A percentile compares a stretch with the other conserved stretches of the same genome.
phyloP scores from a whole-genome alignment of 2,329 filamentous ascomycete species.

The Didymella lethalis region DNA sequence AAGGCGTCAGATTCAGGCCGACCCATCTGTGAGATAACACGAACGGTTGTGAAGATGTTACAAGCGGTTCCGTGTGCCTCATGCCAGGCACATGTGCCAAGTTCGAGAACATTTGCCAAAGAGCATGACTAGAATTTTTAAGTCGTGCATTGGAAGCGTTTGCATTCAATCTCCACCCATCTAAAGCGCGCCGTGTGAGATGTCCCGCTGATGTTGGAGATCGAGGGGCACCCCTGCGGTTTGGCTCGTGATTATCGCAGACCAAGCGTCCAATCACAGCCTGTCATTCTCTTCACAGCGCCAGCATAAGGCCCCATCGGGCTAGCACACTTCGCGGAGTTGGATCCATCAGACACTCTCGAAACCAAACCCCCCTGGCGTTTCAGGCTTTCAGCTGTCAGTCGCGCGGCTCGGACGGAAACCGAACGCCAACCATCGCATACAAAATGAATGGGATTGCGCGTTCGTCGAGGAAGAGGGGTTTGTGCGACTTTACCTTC shows the following conservation, averaged over 20 bases:
- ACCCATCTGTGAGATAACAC: too few species aligned
- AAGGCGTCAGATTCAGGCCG: too few species aligned
- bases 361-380: constrained; percentile 16
- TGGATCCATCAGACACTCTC: constrained; percentile 14
- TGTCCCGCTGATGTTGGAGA: constrained; percentile 2
- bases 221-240: constrained; percentile 8
- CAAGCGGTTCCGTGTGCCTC: not conserved
- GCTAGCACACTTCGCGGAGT: constrained; percentile 13
- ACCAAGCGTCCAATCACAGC: constrained; percentile 11
- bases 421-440: constrained; percentile 18
- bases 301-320: constrained; percentile 10
- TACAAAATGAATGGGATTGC: constrained; percentile 16
- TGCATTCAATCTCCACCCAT: constrained; percentile 14
- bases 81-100: not conserved
- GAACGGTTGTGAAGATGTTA: too few species aligned
- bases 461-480: constrained; percentile 8
- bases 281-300: not conserved
- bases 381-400: constrained; percentile 19
- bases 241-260: constrained; percentile 17
- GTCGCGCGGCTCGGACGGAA: constrained; percentile 22
- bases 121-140: not conserved
- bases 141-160: constrained; percentile 7
- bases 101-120: not conserved
- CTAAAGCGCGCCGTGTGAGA: constrained; percentile 13
- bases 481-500: constrained; percentile 14